Percentiles rank a stretch among this genome's conserved stretches.
Evolutionary conservation across 768 basidiomycete genomes (phyloP).

Genomic region (Wakefieldia striispora): DNA sequence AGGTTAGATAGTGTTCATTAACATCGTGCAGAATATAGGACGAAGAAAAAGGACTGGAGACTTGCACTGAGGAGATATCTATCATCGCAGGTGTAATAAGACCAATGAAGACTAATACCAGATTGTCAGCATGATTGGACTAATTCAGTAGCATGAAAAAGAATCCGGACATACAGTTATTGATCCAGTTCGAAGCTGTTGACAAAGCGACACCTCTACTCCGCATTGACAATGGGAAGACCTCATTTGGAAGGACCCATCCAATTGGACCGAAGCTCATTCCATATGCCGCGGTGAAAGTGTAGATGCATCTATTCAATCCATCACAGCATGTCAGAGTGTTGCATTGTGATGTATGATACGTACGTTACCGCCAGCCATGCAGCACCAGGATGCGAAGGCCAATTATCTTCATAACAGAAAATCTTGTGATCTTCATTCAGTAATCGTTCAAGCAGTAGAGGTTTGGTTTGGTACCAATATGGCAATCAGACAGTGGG

Average conservation of each 20-base stretch:
- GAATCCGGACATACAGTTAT: slow-evolving; percentile 56
- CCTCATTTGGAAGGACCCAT: slow-evolving; percentile 83
- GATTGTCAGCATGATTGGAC: neutral
- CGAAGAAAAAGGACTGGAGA: slow-evolving; percentile 12
- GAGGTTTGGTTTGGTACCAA: slow-evolving; percentile 41
- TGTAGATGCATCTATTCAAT: slow-evolving; percentile 55
- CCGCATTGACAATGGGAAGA: slow-evolving; percentile 76
- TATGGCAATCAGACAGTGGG: slow-evolving; percentile 64
- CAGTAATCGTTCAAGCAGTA: neutral
- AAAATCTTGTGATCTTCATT: slow-evolving; percentile 37
- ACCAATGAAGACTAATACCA: slow-evolving; percentile 63
- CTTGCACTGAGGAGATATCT: slow-evolving; percentile 54
- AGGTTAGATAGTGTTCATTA: neutral
- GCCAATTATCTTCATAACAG: slow-evolving; percentile 56
- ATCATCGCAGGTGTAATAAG: slow-evolving; percentile 68
- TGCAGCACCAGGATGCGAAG: slow-evolving; percentile 52
- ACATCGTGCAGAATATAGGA: neutral
- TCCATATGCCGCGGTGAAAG: slow-evolving; percentile 77
- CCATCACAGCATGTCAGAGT: neutral
- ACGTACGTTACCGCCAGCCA: slow-evolving; percentile 69
- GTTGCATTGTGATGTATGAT: neutral
- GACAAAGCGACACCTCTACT: slow-evolving; percentile 81
- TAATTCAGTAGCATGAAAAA: neutral
- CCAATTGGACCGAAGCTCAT: slow-evolving; percentile 76
- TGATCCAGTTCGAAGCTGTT: slow-evolving; percentile 84